A percentile compares a stretch with the other conserved stretches of the same genome.
Evolutionary conservation across 352 stramenopile species (phyloP).

Genomic region (Globisporangium ultimum): DNA sequence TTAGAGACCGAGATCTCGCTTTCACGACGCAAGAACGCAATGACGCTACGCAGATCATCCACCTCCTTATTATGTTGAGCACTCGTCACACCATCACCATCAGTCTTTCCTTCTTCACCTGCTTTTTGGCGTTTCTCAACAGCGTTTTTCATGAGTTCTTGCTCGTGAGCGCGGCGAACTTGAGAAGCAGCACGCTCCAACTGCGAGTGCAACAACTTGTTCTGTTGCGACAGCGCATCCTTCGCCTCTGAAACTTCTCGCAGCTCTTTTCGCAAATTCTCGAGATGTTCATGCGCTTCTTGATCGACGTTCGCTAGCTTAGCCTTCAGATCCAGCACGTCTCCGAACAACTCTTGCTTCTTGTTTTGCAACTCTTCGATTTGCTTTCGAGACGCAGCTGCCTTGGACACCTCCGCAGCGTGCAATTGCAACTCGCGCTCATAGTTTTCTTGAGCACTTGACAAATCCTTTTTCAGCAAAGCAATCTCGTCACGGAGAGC

Average conservation of each 20-base stretch:
- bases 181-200: conserved; percentile 56
- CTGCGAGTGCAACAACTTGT: conserved; percentile 71
- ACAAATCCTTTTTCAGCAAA: conserved; percentile 40
- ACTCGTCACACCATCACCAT: neutral
- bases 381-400: conserved; percentile 42
- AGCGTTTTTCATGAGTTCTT: conserved; percentile 37
- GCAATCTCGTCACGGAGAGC: conserved; percentile 44
- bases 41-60: conserved; percentile 68
- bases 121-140: neutral
- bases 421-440: conserved; percentile 83
- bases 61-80: conserved; percentile 51
- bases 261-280: conserved; percentile 46
- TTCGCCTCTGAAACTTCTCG: conserved; percentile 49
- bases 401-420: conserved; percentile 54
- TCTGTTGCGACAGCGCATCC: conserved; percentile 53
- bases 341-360: conserved; percentile 29
- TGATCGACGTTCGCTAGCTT: conserved; percentile 36
- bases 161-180: conserved; percentile 55
- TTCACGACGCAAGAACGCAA: conserved; percentile 67
- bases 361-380: conserved; percentile 47
- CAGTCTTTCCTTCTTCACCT: neutral
- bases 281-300: conserved; percentile 27
- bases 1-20: conserved; percentile 68
- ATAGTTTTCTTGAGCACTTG: conserved; percentile 69
- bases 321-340: conserved; percentile 38